A percentile compares a stretch with the other conserved stretches of the same genome.
Evolutionary conservation across 2,329 filamentous ascomycete species (phyloP).

Genomic region (Xylaria sp.): DNA sequence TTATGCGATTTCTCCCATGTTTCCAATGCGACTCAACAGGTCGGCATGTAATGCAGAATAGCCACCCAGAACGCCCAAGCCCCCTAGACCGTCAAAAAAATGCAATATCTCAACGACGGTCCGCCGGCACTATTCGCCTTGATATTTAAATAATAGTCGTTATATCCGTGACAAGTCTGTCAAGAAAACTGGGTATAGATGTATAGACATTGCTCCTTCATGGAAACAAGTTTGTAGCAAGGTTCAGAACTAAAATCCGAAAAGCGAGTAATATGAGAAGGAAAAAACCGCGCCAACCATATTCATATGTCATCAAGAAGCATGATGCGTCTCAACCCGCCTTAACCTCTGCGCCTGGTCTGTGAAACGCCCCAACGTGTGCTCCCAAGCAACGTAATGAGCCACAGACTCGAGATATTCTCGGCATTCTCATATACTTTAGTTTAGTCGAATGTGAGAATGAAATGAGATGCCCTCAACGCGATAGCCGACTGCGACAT

Average conservation of each 20-base stretch:
- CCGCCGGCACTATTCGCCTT: slow-evolving; percentile 17
- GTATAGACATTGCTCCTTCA: slow-evolving; percentile 26
- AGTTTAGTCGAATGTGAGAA: slow-evolving; percentile 5
- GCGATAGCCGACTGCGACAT: background rate
- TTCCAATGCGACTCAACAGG: slow-evolving; percentile 1
- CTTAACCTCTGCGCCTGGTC: slow-evolving; percentile 19
- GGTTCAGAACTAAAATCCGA: slow-evolving; percentile 1
- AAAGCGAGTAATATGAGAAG: background rate
- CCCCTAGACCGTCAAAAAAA: slow-evolving; percentile 3
- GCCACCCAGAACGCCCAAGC: slow-evolving; percentile 22
- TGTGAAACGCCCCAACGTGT: slow-evolving; percentile 21
- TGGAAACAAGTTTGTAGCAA: slow-evolving; percentile 17
- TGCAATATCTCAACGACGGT: slow-evolving; percentile 18
- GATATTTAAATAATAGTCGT: slow-evolving; percentile 24
- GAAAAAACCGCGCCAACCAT: slow-evolving; percentile 4
- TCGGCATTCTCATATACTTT: slow-evolving; percentile 16
- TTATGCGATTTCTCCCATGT: slow-evolving; percentile 10
- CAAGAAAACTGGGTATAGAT: slow-evolving; percentile 23
- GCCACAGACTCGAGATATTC: background rate
- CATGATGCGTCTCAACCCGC: slow-evolving; percentile 19
- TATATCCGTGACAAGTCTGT: slow-evolving; percentile 11
- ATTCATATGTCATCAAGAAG: slow-evolving; percentile 4
- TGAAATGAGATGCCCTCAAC: background rate
- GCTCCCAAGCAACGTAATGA: slow-evolving; percentile 15
- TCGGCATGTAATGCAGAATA: slow-evolving; percentile 23